Conservation (phyloP, 2,329 filamentous ascomycete genomes). For the Colletotrichum costaricense region DNA sequence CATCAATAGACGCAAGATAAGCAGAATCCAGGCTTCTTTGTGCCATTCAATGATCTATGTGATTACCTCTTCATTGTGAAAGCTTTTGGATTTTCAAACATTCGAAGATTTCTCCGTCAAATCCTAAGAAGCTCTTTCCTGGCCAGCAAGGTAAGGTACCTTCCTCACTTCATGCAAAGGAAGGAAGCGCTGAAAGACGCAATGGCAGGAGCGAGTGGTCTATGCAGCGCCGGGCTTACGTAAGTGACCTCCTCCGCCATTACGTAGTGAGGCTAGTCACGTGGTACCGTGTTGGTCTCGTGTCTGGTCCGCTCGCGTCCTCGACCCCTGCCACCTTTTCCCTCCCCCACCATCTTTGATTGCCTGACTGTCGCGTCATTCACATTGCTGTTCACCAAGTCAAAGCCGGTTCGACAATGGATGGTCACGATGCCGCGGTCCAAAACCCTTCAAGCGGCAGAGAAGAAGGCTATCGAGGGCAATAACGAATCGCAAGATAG, state of each 20-base stretch:
- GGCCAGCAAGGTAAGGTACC: too few relatives aligned
- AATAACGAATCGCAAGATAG: conserved; percentile 56
- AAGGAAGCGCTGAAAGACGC: too few relatives aligned
- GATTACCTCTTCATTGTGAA: too few relatives aligned
- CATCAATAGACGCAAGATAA: too few relatives aligned
- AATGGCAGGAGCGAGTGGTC: too few relatives aligned
- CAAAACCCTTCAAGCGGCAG: conserved; percentile 43
- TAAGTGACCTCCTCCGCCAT: not conserved
- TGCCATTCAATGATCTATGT: too few relatives aligned
- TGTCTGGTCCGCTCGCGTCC: not conserved
- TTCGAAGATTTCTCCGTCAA: too few relatives aligned
- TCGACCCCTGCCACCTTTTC: not conserved
- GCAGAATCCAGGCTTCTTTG: too few relatives aligned
- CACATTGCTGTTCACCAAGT: not conserved
- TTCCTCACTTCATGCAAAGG: too few relatives aligned
- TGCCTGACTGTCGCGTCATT: not conserved
- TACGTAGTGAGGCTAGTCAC: not conserved
- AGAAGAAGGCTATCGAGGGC: conserved; percentile 43
- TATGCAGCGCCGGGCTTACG: not conserved
- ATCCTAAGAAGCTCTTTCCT: too few relatives aligned
- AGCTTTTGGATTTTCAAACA: too few relatives aligned
- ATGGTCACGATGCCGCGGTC: conserved; percentile 42
- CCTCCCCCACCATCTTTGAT: not conserved
- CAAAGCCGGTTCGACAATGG: conserved; percentile 5
- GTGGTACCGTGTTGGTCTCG: not conserved